Conservation (phyloP, 2,329 filamentous ascomycete species). For the Nemania serpens region DNA sequence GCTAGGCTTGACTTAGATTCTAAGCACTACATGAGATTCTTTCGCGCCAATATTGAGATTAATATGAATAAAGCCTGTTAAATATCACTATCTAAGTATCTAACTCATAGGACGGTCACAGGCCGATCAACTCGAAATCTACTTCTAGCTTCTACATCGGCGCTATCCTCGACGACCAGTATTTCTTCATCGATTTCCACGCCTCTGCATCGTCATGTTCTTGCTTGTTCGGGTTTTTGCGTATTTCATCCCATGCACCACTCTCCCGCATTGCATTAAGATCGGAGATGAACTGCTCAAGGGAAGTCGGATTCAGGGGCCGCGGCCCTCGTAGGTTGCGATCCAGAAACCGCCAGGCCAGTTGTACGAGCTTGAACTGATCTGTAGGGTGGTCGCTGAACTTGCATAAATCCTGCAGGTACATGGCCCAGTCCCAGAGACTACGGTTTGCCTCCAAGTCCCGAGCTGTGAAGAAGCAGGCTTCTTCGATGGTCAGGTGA, state of each 20-base stretch:
- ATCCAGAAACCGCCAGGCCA: constrained; percentile 40
- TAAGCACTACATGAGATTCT: too few species aligned
- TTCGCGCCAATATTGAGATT: too few species aligned
- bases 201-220: constrained; percentile 30
- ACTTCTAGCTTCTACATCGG: neutral
- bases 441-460: constrained; percentile 28
- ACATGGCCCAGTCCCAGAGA: constrained; percentile 33
- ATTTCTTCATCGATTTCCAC: constrained; percentile 30
- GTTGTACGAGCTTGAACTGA: constrained; percentile 33
- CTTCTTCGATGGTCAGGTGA: constrained; percentile 26
- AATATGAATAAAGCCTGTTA: too few species aligned
- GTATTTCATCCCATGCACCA: constrained; percentile 27
- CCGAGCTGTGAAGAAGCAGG: constrained; percentile 34
- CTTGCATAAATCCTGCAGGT: constrained; percentile 27
- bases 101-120: too few species aligned
- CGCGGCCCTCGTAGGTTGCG: constrained; percentile 32
- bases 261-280: constrained; percentile 26
- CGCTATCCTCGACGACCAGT: constrained; percentile 31
- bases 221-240: constrained; percentile 29
- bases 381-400: constrained; percentile 30
- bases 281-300: constrained; percentile 31
- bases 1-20: too few species aligned
- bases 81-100: too few species aligned
- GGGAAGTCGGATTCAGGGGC: constrained; percentile 19
- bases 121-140: too few species aligned